Conservation (phyloP, 2,329 filamentous ascomycete species). For the Fusarium annulatum region DNA sequence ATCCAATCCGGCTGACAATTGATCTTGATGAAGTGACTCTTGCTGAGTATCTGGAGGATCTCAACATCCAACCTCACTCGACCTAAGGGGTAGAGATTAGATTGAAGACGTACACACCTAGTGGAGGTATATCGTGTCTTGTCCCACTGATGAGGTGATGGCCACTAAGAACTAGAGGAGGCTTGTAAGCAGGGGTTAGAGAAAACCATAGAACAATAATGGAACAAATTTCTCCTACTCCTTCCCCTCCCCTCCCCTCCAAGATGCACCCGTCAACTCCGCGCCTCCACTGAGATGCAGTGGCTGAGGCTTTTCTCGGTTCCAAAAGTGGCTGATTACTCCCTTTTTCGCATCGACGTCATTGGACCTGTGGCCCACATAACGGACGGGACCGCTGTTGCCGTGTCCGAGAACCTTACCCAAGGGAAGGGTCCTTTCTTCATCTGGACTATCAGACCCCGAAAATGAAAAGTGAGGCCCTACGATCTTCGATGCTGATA, state of each 20-base stretch:
- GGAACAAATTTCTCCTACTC: constrained; percentile 19
- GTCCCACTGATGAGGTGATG: constrained; percentile 18
- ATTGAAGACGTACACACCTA: not conserved
- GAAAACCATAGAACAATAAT: constrained; percentile 31
- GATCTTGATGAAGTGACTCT: not conserved
- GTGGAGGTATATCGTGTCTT: constrained; percentile 15
- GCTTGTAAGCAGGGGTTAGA: constrained; percentile 19
- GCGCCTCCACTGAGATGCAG: constrained; percentile 27
- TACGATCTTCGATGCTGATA: not conserved
- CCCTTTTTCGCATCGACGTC: constrained; percentile 22
- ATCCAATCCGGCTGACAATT: not conserved
- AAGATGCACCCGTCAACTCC: not conserved
- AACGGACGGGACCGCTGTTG: constrained; percentile 7
- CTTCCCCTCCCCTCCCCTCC: not conserved
- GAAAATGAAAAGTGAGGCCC: not conserved
- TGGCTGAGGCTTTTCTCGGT: constrained; percentile 23
- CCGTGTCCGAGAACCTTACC: not conserved
- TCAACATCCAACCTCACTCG: not conserved
- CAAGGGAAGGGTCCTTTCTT: constrained; percentile 15
- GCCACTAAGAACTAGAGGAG: constrained; percentile 13
- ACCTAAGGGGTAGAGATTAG: not conserved
- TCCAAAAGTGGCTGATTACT: constrained; percentile 18
- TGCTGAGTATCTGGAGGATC: not conserved
- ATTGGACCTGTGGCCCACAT: constrained; percentile 4
- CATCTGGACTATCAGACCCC: not conserved